phyloP scores from a whole-genome alignment of 148 eudicot genomes.

The Persicaria tinctoria region DNA sequence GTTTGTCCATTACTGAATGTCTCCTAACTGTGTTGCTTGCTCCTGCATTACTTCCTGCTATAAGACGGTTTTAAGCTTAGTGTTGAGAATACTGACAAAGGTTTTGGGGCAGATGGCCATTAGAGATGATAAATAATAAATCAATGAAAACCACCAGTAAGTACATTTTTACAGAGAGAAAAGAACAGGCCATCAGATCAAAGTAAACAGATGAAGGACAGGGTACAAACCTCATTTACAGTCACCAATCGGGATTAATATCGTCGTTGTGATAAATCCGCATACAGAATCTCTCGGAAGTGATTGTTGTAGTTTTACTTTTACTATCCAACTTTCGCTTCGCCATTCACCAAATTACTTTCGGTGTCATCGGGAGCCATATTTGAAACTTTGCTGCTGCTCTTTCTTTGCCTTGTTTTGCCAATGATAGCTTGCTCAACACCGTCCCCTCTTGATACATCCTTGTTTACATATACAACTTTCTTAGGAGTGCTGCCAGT shows the following conservation, averaged over 20 bases:
- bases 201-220: not conserved
- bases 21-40: not conserved
- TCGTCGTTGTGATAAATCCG: not conserved
- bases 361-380: constrained; percentile 28
- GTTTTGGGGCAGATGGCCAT: not conserved
- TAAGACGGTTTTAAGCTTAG: not conserved
- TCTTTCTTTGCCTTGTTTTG: constrained; percentile 33
- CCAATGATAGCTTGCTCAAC: constrained; percentile 25
- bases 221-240: constrained; percentile 4
- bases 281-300: constrained; percentile 5
- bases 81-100: too few species aligned
- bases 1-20: not conserved
- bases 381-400: constrained; percentile 30
- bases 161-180: not conserved
- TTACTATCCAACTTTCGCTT: constrained; percentile 53
- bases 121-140: not conserved
- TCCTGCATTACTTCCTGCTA: not conserved
- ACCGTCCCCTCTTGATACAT: constrained; percentile 21
- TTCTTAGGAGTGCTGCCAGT: constrained; percentile 32
- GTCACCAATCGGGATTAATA: not conserved
- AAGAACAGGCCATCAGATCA: not conserved
- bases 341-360: constrained; percentile 51
- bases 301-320: not conserved
- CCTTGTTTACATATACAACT: constrained; percentile 21
- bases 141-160: not conserved